phyloP scores from a whole-genome alignment of 805 yeast species.

The Yamadazyma paraphyllophila region DNA sequence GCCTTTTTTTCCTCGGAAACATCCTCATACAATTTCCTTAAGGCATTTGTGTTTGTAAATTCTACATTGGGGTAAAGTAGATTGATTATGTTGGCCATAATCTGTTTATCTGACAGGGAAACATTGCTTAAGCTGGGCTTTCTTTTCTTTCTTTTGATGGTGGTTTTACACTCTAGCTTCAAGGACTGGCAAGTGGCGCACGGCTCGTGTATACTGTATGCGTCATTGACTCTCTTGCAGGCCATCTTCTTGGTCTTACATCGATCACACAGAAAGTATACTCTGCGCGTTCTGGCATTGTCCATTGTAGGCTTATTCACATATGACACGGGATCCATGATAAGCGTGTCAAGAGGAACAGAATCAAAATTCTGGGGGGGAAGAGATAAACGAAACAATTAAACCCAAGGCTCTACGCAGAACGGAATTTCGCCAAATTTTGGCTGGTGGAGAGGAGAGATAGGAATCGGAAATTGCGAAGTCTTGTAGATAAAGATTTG shows the following conservation, averaged over 20 bases:
- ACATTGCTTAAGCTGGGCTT: not conserved
- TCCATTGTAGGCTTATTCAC: too few relatives aligned
- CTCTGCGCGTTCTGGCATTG: conserved; percentile 7
- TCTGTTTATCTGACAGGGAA: conserved; percentile 3
- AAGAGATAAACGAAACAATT: too few relatives aligned
- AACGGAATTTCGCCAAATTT: too few relatives aligned
- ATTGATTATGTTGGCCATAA: conserved; percentile 4
- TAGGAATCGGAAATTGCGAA: too few relatives aligned
- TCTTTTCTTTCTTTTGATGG: conserved; percentile 10
- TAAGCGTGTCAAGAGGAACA: too few relatives aligned
- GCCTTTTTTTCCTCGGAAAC: not conserved
- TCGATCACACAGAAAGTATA: conserved; percentile 9
- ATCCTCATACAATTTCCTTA: not conserved
- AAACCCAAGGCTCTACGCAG: too few relatives aligned
- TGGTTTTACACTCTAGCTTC: conserved; percentile 8
- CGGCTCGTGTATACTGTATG: conserved; percentile 5
- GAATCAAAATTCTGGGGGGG: too few relatives aligned
- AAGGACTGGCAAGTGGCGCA: conserved; percentile 8
- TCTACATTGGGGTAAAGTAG: conserved; percentile 9
- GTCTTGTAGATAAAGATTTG: too few relatives aligned
- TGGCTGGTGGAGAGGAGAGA: too few relatives aligned
- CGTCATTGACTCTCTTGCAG: conserved; percentile 3
- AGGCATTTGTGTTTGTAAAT: conserved; percentile 1
- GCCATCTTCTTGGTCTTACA: conserved; percentile 12
- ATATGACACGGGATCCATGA: too few relatives aligned